Percentiles rank a stretch among this genome's conserved stretches.
phyloP scores from a whole-genome alignment of 2,329 filamentous ascomycete genomes.

The Botrytis galanthina region DNA sequence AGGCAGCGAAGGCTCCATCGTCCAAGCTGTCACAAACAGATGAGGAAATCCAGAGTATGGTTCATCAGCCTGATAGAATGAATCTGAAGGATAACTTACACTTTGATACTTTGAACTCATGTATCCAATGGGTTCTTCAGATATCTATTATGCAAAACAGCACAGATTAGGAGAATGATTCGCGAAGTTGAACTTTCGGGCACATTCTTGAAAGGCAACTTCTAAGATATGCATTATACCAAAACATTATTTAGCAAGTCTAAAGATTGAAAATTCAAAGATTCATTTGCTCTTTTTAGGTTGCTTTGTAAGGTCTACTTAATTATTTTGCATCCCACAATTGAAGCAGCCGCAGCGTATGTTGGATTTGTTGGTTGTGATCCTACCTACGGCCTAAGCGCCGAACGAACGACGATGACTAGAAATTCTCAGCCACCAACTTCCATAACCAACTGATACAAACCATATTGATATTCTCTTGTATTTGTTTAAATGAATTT shows the following conservation, averaged over 20 bases:
- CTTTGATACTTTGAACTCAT: background rate
- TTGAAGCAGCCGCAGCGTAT: background rate
- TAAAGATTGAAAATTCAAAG: background rate
- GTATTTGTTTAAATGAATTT: background rate
- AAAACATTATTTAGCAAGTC: background rate
- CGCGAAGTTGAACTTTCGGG: background rate
- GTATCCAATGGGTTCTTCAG: too few species aligned
- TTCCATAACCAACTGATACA: background rate
- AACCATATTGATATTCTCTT: background rate
- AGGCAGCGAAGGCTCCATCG: conserved; percentile 43
- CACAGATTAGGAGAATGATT: background rate
- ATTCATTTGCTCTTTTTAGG: too few species aligned
- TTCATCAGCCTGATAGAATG: background rate
- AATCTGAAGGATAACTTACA: background rate
- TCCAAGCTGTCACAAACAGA: conserved; percentile 34
- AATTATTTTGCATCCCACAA: background rate
- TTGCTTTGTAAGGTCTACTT: too few species aligned
- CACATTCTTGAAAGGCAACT: too few species aligned
- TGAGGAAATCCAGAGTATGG: background rate
- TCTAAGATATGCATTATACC: background rate
- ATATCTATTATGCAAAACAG: background rate
- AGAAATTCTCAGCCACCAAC: background rate
- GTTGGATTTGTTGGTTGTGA: background rate
- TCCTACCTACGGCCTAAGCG: background rate
- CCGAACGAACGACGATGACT: background rate